phyloP scores from a whole-genome alignment of 768 basidiomycete species.

The Lactifluus piperatus region DNA sequence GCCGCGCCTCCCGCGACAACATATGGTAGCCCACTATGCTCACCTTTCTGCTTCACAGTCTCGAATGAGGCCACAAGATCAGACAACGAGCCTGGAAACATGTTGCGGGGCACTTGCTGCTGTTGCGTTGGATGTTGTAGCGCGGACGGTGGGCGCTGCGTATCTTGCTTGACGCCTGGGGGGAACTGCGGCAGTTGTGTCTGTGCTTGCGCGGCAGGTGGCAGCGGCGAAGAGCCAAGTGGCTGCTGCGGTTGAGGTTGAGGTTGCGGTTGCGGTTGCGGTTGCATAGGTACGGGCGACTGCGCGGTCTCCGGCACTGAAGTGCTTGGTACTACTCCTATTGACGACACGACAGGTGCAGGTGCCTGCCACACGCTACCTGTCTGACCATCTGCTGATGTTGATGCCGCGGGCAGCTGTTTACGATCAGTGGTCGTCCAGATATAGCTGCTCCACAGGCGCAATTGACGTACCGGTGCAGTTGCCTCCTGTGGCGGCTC shows the following conservation, averaged over 20 bases:
- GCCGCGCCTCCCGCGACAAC: background rate
- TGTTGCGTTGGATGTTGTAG: conserved; percentile 30
- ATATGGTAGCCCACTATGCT: conserved; percentile 9
- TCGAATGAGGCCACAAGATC: conserved; percentile 94
- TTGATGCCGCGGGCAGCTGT: background rate
- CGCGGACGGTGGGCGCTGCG: conserved; percentile 17
- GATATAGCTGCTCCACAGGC: background rate
- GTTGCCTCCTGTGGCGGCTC: conserved; percentile 8
- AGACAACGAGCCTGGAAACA: conserved; percentile 78
- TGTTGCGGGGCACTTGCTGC: conserved; percentile 25
- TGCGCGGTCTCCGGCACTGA: conserved; percentile 28
- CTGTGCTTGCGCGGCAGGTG: background rate
- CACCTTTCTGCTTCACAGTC: conserved; percentile 93
- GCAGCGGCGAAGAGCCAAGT: conserved; percentile 8
- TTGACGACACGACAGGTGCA: background rate
- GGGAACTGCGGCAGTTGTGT: conserved; percentile 19
- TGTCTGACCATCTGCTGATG: conserved; percentile 6
- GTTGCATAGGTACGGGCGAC: conserved; percentile 44
- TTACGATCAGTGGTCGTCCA: background rate
- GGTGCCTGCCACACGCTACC: conserved; percentile 13
- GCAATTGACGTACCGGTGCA: conserved; percentile 1
- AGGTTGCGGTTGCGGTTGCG: conserved; percentile 30
- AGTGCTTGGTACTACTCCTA: conserved; percentile 4
- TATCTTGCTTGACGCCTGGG: conserved; percentile 19
- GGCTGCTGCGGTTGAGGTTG: conserved; percentile 15